Evolutionary conservation across 495 filamentous ascomycete species (phyloP).

Genomic region (Darksidea phi): DNA sequence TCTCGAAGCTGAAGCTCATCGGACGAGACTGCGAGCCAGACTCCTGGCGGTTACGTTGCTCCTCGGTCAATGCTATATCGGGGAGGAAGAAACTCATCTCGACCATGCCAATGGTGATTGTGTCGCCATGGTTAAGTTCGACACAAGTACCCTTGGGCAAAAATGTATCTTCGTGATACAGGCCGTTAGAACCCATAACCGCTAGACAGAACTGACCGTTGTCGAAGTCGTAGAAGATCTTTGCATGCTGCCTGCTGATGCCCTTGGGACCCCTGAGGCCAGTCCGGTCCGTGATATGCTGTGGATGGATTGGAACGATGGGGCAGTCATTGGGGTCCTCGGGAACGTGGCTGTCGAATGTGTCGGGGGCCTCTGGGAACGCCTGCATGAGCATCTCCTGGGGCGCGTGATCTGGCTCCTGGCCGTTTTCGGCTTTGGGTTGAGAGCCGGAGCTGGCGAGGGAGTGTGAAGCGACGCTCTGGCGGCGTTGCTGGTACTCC

Average conservation of each 20-base stretch:
- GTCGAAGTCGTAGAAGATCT: conserved; percentile 76
- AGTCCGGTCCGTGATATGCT: conserved; percentile 49
- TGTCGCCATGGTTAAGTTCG: conserved; percentile 67
- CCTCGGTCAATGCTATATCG: conserved; percentile 61
- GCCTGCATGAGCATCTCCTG: conserved; percentile 28
- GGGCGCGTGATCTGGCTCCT: conserved; percentile 25
- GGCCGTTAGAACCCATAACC: conserved; percentile 80
- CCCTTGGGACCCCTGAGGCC: conserved; percentile 58
- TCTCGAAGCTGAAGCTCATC: conserved; percentile 67
- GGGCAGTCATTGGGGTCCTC: conserved; percentile 60
- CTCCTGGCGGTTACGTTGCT: conserved; percentile 62
- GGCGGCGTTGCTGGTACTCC: conserved; percentile 28
- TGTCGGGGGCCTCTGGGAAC: conserved; percentile 17
- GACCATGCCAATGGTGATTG: conserved; percentile 77
- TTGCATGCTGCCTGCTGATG: conserved; percentile 84
- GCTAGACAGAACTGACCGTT: conserved; percentile 73
- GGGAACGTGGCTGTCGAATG: conserved; percentile 15
- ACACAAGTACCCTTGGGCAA: conserved; percentile 60
- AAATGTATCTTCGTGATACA: conserved; percentile 75
- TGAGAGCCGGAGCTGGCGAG: conserved; percentile 20
- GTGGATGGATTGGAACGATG: conserved; percentile 76
- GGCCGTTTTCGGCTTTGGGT: conserved; percentile 5
- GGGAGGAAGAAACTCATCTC: conserved; percentile 72
- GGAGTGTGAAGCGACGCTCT: conserved; percentile 32
- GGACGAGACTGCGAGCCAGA: conserved; percentile 38